Evolutionary conservation across 495 filamentous ascomycete species (phyloP), one percentile per base, ranked within the genome.

Genomic region (Entonaema liquescens): DNA sequence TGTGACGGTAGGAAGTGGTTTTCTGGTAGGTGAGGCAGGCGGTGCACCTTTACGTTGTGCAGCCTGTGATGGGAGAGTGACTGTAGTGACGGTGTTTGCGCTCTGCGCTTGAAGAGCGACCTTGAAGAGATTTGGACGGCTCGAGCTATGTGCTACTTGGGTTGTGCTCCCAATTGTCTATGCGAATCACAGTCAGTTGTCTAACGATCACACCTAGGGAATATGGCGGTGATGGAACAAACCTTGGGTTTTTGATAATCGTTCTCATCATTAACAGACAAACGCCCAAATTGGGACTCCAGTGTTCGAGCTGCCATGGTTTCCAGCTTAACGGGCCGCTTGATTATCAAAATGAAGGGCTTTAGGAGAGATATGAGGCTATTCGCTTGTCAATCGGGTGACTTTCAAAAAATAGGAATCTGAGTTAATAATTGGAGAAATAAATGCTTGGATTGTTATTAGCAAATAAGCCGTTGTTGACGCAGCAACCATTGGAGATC

Each of bases 261-360:
- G 70, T 92, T 93, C 74, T 95, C 93, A 74, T 94, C 93, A 70
- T 90, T 91, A 36, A 97, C 89, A 17, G 92, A 89, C 77, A 95
- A 82, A 70, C 88, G 89, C 86, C 94, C 93, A 74, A 97, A 90
- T 56, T 91, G 90, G 82, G 91, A 82, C 76, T 97, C 93, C 13
- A 97, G 75, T 31, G 79, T 79, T 65, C 84, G 79, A 40, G 81
- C 74, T 33, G 86, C 80, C 85, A 88, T 88, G 1, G 12, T 38
- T 50, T 26, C 36, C 29, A 26, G 36, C 13, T 12, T 40, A 31
- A 8, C 7, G 25, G 28, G 3, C 1, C 17, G 53, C 29, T 56
- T 17, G 19, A 19, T 28, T 26, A 53, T 29, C 8, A 7, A 29
- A n/a, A 25, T 9, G 13, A 53, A 29, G 12, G 15, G 42, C 11